Evolutionary conservation across 2,329 filamentous ascomycete species (phyloP), one percentile per base, ranked within the genome.

Genomic region (Pleoardoris graminearum): DNA sequence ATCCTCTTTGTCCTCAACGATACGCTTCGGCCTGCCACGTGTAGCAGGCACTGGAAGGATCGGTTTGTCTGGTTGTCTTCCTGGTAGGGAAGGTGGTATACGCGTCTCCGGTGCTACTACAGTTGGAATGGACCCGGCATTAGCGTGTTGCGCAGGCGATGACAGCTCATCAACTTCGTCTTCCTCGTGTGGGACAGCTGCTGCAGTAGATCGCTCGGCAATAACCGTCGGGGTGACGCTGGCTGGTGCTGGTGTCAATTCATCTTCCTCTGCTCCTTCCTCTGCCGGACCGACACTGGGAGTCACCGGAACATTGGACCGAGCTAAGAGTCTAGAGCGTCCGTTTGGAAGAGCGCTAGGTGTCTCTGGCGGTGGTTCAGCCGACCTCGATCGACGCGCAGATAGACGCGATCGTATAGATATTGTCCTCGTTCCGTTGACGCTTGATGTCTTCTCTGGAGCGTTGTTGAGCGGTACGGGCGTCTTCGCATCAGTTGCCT

Each of bases 191-290:
- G 36, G 7, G 10, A 29, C 22, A 10, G 32, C 33, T 16, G 14
- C 1, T 8, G 10, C 14, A n/a, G 35, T 12, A n/a, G 33, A 12
- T 10, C 32, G 35, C 36, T 50, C 27, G 22, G 37, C 53, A 12
- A 62, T 43, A 11, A 64, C 47, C 19, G 54, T 56, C n/a, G 61
- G 56, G 16, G 58, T 62, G 3, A 38, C 37, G 19, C 54, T 53
- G 6, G 36, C 35, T 12, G 59, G 50, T 35, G 57, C 55, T 8
- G 66, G 64, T 4, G 66, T 66, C 11, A 70, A 51, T 44, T 69
- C 67, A 42, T 70, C 69, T 21, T 65, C 67, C 3, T 64, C 65
- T 11, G 45, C 63, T 21, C n/a, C n/a, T n/a, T n/a, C n/a, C n/a
- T 46, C 50, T 21, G 42, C 50, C 41, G 51, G 53, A 2, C 44